These are phyloP conservation scores for Ascochyta viciae-villosae DNA, from an alignment of 2,329 filamentous ascomycete genomes.

Conservation along the genomic window DNA sequence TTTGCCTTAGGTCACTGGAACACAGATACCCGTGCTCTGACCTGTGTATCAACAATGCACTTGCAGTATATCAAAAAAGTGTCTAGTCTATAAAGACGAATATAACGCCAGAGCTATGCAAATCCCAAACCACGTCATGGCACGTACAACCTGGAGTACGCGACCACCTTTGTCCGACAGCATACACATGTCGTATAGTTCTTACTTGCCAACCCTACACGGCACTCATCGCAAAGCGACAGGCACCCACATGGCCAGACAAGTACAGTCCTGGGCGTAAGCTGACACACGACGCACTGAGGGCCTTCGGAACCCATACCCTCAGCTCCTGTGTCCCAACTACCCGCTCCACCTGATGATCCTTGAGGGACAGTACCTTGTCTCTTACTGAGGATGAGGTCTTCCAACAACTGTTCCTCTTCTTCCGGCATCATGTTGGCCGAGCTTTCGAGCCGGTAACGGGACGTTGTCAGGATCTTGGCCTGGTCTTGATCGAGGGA, in stretches of 20 bases:
- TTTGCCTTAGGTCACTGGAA: too few species aligned
- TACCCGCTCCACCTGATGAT: slow-evolving; percentile 43
- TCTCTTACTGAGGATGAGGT: slow-evolving; percentile 64
- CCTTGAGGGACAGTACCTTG: slow-evolving; percentile 46
- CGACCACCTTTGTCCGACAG: slow-evolving; percentile 84
- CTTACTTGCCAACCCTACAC: slow-evolving; percentile 92
- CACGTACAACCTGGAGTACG: slow-evolving; percentile 91
- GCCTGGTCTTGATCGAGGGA: slow-evolving; percentile 73
- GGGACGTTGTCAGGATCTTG: slow-evolving; percentile 65
- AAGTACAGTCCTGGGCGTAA: slow-evolving; percentile 82
- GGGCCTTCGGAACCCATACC: slow-evolving; percentile 78
- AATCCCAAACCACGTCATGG: slow-evolving; percentile 58
- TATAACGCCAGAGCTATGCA: neutral
- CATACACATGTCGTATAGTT: slow-evolving; percentile 98
- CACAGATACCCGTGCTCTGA: too few species aligned
- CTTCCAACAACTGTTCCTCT: slow-evolving; percentile 65
- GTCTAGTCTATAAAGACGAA: neutral
- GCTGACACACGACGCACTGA: slow-evolving; percentile 93
- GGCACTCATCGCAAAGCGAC: slow-evolving; percentile 92
- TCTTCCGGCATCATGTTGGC: slow-evolving; percentile 55
- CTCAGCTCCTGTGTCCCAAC: slow-evolving; percentile 74
- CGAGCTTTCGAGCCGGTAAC: slow-evolving; percentile 43
- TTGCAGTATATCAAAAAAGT: neutral
- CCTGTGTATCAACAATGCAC: neutral
- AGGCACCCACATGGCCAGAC: slow-evolving; percentile 97